Percentiles rank a stretch among this genome's conserved stretches.
Evolutionary conservation across 768 basidiomycete genomes (phyloP).

Genomic region (Peribolospora kevripleyi): DNA sequence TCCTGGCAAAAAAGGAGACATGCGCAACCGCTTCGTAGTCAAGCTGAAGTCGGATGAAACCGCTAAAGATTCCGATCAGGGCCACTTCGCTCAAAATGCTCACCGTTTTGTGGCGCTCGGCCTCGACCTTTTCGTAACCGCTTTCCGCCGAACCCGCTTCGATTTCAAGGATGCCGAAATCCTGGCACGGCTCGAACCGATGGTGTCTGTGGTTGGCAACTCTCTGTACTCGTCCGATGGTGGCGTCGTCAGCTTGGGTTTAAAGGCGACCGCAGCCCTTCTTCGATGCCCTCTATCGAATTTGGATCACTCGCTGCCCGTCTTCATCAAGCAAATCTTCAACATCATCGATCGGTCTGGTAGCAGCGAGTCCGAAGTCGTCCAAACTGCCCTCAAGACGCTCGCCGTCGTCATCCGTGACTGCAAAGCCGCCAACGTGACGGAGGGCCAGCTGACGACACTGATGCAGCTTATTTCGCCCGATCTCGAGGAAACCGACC

Average conservation of each 20-base stretch:
- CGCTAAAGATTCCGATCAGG: slow-evolving; percentile 21
- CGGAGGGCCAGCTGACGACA: slow-evolving; percentile 69
- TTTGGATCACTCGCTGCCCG: slow-evolving; percentile 48
- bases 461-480: slow-evolving; percentile 65
- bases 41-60: slow-evolving; percentile 33
- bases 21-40: slow-evolving; percentile 37
- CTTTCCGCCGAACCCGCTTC: slow-evolving; percentile 61
- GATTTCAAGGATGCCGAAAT: slow-evolving; percentile 52
- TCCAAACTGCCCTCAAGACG: slow-evolving; percentile 66
- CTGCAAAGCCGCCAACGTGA: slow-evolving; percentile 49
- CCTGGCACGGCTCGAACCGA: slow-evolving; percentile 59
- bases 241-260: slow-evolving; percentile 44
- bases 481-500: slow-evolving; percentile 66
- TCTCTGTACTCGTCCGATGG: slow-evolving; percentile 64
- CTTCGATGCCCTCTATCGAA: slow-evolving; percentile 59
- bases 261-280: slow-evolving; percentile 58
- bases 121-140: slow-evolving; percentile 68
- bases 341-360: slow-evolving; percentile 58
- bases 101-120: slow-evolving; percentile 81
- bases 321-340: slow-evolving; percentile 61
- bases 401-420: slow-evolving; percentile 78
- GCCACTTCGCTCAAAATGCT: slow-evolving; percentile 66
- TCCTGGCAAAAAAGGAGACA: slow-evolving; percentile 4
- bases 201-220: slow-evolving; percentile 69
- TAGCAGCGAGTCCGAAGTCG: slow-evolving; percentile 67